These are phyloP conservation scores for Ascochyta viciae-villosae DNA, from an alignment of 2,329 filamentous ascomycete genomes.

Conservation along the genomic window DNA sequence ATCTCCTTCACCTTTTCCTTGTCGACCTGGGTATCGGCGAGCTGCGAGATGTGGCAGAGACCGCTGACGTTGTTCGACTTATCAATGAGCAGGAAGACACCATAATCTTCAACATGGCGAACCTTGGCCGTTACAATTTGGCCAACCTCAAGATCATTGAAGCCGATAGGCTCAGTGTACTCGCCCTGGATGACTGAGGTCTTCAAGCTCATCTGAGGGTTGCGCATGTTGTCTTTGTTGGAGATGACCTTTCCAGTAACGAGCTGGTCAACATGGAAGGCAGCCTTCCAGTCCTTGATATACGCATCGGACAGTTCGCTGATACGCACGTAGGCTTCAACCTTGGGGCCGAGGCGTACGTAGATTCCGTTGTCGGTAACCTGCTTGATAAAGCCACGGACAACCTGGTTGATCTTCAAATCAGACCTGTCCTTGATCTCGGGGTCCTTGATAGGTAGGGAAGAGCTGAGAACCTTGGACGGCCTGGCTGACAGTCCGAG, in stretches of 20 bases:
- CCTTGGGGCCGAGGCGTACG: conserved; percentile 78
- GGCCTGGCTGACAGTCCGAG: conserved; percentile 82
- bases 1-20: conserved; percentile 90
- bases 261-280: conserved; percentile 86
- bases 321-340: conserved; percentile 84
- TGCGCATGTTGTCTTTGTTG: conserved; percentile 71
- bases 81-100: conserved; percentile 91
- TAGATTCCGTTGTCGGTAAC: conserved; percentile 90
- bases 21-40: conserved; percentile 82
- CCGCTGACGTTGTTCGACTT: conserved; percentile 88
- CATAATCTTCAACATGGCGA: conserved; percentile 92
- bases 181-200: conserved; percentile 81
- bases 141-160: conserved; percentile 78
- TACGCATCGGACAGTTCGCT: conserved; percentile 89
- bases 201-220: conserved; percentile 87
- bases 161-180: conserved; percentile 75
- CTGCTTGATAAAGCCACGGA: conserved; percentile 91
- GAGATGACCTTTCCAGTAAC: conserved; percentile 84
- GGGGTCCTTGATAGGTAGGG: conserved; percentile 77
- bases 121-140: conserved; percentile 89
- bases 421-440: conserved; percentile 77
- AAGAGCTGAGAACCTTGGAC: conserved; percentile 88
- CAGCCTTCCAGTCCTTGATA: conserved; percentile 93
- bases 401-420: conserved; percentile 76
- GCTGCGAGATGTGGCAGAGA: conserved; percentile 88